phyloP scores from a whole-genome alignment of 352 stramenopile genomes.

The Elongisporangium prolatum region DNA sequence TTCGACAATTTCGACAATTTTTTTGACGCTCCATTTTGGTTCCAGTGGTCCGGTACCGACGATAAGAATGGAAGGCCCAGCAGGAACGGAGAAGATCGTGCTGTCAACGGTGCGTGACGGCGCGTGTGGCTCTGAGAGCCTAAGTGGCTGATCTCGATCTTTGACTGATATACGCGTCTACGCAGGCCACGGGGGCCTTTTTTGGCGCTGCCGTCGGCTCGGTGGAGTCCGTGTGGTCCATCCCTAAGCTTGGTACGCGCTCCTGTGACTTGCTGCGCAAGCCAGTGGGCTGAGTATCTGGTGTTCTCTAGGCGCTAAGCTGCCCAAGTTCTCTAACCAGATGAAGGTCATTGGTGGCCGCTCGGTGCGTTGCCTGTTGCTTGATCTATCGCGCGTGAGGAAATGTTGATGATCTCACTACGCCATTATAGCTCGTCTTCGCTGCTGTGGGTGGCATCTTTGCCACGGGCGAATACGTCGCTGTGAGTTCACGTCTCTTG shows the following conservation, averaged over 20 bases:
- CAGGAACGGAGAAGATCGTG: slow-evolving; percentile 77
- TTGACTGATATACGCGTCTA: not conserved
- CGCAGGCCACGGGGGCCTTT: slow-evolving; percentile 67
- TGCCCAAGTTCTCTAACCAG: slow-evolving; percentile 79
- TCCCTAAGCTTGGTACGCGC: slow-evolving; percentile 78
- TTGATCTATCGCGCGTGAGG: not conserved
- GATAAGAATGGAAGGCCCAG: slow-evolving; percentile 51
- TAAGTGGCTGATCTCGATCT: not conserved
- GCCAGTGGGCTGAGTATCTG: not conserved
- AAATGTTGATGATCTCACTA: not conserved
- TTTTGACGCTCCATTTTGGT: slow-evolving; percentile 13
- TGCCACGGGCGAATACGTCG: slow-evolving; percentile 59
- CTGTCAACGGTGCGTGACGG: slow-evolving; percentile 46
- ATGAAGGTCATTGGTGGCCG: slow-evolving; percentile 75
- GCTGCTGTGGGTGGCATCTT: slow-evolving; percentile 57
- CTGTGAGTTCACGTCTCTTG: slow-evolving; percentile 10
- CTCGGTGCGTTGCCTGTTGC: slow-evolving; percentile 36
- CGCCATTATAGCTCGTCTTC: slow-evolving; percentile 55
- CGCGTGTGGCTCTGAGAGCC: not conserved
- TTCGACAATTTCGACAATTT: slow-evolving; percentile 9
- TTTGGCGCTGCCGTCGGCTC: slow-evolving; percentile 68
- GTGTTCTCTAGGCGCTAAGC: slow-evolving; percentile 42
- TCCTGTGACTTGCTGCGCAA: not conserved
- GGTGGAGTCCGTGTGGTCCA: slow-evolving; percentile 83
- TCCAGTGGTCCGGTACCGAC: slow-evolving; percentile 12